Conservation (phyloP, 2,329 filamentous ascomycete genomes). For the Aspergillus felis region DNA sequence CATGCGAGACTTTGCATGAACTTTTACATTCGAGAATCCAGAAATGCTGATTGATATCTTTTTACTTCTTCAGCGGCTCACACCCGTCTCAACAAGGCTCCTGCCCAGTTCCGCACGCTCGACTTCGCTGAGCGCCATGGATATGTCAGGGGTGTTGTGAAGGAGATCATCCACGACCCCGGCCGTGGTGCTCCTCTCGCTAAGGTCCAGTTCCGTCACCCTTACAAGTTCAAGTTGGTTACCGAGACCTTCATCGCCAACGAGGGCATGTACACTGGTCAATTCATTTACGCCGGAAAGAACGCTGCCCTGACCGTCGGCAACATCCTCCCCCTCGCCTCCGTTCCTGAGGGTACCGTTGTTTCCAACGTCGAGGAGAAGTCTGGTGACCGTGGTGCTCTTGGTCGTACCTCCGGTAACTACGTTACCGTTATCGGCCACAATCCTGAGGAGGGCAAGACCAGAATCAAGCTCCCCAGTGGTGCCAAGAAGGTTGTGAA, state of each 20-base stretch:
- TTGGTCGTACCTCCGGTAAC: slow-evolving; percentile 97
- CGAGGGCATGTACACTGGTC: slow-evolving; percentile 99
- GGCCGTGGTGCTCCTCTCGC: slow-evolving; percentile 97
- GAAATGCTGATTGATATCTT: slow-evolving; percentile 32
- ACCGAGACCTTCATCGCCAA: slow-evolving; percentile 99
- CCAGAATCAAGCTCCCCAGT: slow-evolving; percentile 97
- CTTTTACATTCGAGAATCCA: slow-evolving; percentile 7
- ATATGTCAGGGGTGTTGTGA: slow-evolving; percentile 95
- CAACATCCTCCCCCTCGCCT: slow-evolving; percentile 91
- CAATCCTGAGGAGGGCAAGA: slow-evolving; percentile 99
- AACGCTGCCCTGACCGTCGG: slow-evolving; percentile 94
- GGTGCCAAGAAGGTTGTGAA: slow-evolving; percentile 99
- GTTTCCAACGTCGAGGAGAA: slow-evolving; percentile 99
- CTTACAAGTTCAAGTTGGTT: slow-evolving; percentile 96
- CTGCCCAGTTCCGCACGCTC: slow-evolving; percentile 93
- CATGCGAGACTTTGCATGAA: slow-evolving; percentile 8
- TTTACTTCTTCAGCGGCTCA: slow-evolving; percentile 58
- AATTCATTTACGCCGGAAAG: slow-evolving; percentile 99
- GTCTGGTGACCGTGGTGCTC: slow-evolving; percentile 90
- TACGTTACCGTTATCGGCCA: slow-evolving; percentile 97
- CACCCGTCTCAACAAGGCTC: slow-evolving; percentile 90
- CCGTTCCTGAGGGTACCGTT: slow-evolving; percentile 98
- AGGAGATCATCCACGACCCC: slow-evolving; percentile 98
- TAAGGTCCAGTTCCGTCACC: slow-evolving; percentile 93
- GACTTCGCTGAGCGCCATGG: slow-evolving; percentile 97